A percentile compares a stretch with the other conserved stretches of the same genome.
These are phyloP conservation scores for Trypanosoma cruzi DNA, from an alignment of 208 protist genomes.

Conservation along the genomic window DNA sequence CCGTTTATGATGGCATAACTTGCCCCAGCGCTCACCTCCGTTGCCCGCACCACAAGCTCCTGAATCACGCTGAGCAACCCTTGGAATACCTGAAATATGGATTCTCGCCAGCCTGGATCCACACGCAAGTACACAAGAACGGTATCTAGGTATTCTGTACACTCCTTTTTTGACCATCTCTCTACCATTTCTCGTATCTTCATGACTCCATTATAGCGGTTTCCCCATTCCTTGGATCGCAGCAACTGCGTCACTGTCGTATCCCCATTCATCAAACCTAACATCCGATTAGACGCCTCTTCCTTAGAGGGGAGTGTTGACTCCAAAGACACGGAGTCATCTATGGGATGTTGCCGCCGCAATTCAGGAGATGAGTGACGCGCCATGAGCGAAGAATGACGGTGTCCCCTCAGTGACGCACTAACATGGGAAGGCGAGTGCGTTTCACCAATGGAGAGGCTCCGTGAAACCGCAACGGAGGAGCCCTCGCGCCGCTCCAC, in stretches of 20 bases:
- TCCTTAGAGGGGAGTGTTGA: constrained; percentile 69
- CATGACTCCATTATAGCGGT: constrained; percentile 62
- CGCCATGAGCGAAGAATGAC: constrained; percentile 1
- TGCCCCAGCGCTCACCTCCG: constrained; percentile 46
- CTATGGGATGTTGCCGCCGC: constrained; percentile 3
- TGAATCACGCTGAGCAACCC: constrained; percentile 42
- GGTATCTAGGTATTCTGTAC: constrained; percentile 44
- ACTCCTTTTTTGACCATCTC: constrained; percentile 53
- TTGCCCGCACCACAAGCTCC: constrained; percentile 37
- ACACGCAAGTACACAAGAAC: constrained; percentile 71
- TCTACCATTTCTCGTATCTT: constrained; percentile 52
- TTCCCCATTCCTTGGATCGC: constrained; percentile 76
- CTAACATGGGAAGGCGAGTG: neutral
- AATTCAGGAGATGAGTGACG: constrained; percentile 3
- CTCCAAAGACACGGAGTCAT: constrained; percentile 73
- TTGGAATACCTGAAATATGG: constrained; percentile 80
- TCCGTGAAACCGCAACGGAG: neutral
- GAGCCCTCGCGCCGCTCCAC: constrained; percentile 9
- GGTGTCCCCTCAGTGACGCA: neutral
- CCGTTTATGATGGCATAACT: constrained; percentile 73
- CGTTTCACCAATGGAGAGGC: constrained; percentile 1
- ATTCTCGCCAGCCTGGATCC: constrained; percentile 72
- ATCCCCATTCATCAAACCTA: constrained; percentile 63
- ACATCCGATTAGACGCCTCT: constrained; percentile 59
- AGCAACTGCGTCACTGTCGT: constrained; percentile 56